These are phyloP conservation scores for Chrysanthemum seticuspe DNA, from an alignment of 129 eudicot species.

Conservation along the genomic window DNA sequence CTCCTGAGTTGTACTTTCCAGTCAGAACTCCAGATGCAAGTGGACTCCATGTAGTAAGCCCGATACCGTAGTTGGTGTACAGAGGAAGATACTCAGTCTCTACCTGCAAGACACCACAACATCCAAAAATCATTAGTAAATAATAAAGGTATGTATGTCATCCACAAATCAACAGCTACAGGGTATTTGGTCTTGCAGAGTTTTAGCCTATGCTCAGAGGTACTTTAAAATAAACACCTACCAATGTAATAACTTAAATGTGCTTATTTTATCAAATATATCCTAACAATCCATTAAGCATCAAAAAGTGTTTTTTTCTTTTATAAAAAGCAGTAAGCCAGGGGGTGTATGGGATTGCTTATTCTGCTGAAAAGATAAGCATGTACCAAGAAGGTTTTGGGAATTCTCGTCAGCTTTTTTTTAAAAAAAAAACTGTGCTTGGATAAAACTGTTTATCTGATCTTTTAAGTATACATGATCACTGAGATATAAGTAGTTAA, in stretches of 20 bases:
- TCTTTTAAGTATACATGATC: too few species aligned
- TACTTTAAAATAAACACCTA: too few species aligned
- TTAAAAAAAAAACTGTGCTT: too few species aligned
- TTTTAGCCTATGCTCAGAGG: too few species aligned
- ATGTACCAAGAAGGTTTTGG: neutral
- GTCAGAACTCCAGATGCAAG: slow-evolving; percentile 95
- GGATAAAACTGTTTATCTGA: too few species aligned
- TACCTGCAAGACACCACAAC: slow-evolving; percentile 51
- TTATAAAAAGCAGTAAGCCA: neutral
- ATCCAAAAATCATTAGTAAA: neutral
- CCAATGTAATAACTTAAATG: too few species aligned
- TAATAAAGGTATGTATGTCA: neutral
- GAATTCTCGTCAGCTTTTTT: too few species aligned
- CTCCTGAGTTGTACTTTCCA: slow-evolving; percentile 73
- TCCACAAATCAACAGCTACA: neutral
- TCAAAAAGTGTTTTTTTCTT: too few species aligned
- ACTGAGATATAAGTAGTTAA: too few species aligned
- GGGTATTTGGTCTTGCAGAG: too few species aligned
- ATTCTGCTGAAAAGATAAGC: neutral
- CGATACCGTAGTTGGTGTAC: slow-evolving; percentile 73
- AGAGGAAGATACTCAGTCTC: slow-evolving; percentile 81
- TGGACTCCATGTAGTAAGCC: slow-evolving; percentile 98
- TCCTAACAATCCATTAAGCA: too few species aligned
- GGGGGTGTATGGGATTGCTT: neutral
- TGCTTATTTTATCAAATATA: too few species aligned